These are phyloP conservation scores for Umbellularia californica DNA, from an alignment of 164 flowering plant species.

Conservation along the genomic window DNA sequence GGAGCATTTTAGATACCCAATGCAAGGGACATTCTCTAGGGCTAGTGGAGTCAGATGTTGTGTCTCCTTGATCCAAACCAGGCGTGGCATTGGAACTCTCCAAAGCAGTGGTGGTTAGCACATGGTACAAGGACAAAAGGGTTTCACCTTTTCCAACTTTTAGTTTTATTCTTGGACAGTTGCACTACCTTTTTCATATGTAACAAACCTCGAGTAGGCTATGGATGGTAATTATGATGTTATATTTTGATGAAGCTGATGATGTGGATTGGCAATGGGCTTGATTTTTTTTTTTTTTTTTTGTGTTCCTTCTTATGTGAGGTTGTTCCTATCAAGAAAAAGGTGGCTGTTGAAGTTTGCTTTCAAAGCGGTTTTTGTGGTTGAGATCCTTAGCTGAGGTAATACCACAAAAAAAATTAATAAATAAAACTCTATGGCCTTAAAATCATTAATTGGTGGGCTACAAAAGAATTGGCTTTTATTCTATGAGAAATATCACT, in stretches of 20 bases:
- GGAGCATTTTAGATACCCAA: constrained; percentile 29
- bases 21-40: constrained; percentile 66
- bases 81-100: constrained; percentile 78
- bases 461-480: no score
- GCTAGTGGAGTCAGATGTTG: constrained; percentile 46
- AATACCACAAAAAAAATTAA: no score
- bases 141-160: background rate
- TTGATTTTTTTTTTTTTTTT: background rate
- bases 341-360: background rate
- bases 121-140: constrained; percentile 28
- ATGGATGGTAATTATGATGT: constrained; percentile 2
- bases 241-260: constrained; percentile 1
- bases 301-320: background rate
- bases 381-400: constrained; percentile 9
- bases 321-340: constrained; percentile 3
- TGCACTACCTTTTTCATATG: background rate
- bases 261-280: constrained; percentile 5
- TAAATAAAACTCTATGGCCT: no score
- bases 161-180: background rate
- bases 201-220: background rate
- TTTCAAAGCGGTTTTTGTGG: constrained; percentile 8
- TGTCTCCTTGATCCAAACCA: constrained; percentile 86
- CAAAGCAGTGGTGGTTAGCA: constrained; percentile 45
- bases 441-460: no score
- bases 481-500: no score